Evolutionary conservation across 1,284 basidiomycete species (phyloP).

Genomic region (Somion occarium): DNA sequence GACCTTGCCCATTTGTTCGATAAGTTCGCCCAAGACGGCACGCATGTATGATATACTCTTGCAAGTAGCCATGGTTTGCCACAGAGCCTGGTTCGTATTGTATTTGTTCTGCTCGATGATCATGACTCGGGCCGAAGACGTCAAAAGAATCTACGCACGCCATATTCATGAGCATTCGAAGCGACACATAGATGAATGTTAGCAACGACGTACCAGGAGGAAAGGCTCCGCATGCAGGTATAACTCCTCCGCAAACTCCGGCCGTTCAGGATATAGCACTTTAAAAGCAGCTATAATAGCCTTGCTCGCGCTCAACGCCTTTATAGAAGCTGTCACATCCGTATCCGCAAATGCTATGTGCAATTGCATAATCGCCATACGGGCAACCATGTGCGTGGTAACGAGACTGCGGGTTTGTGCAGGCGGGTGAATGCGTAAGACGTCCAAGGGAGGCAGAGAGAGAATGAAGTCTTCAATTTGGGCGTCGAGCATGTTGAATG

Average conservation of each 20-base stretch:
- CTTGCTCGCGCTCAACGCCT: constrained; percentile 13
- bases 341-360: constrained; percentile 26
- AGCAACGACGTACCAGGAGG: constrained; percentile 8
- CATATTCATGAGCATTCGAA: background rate
- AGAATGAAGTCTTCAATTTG: constrained; percentile 30
- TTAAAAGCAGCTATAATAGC: constrained; percentile 11
- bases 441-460: constrained; percentile 19
- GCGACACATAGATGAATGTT: background rate
- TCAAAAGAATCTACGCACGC: constrained; percentile 11
- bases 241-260: background rate
- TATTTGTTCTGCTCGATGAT: constrained; percentile 6
- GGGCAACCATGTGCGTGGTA: constrained; percentile 21
- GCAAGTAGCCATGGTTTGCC: constrained; percentile 2
- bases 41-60: constrained; percentile 1
- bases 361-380: constrained; percentile 34
- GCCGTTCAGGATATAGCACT: constrained; percentile 1
- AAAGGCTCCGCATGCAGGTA: constrained; percentile 12
- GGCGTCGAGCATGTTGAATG: constrained; percentile 30
- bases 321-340: constrained; percentile 9
- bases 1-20: constrained; percentile 4
- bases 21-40: constrained; percentile 1
- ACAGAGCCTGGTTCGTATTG: background rate
- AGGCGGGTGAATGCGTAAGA: constrained; percentile 7
- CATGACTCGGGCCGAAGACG: constrained; percentile 8
- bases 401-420: constrained; percentile 14